phyloP scores from a whole-genome alignment of 306 rosid genomes.

The Luffa aegyptiaca region DNA sequence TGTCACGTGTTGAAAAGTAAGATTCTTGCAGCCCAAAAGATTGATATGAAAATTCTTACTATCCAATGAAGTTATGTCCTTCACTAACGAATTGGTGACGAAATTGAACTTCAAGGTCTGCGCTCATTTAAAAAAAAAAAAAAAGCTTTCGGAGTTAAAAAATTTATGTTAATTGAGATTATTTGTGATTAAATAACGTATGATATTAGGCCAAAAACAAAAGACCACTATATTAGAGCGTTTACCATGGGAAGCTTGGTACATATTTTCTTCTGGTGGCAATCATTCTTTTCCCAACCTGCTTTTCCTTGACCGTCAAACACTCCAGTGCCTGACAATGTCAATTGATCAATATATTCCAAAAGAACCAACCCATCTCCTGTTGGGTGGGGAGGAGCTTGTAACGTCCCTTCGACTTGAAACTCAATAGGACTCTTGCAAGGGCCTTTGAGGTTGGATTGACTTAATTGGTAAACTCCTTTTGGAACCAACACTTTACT shows the following conservation, averaged over 20 bases:
- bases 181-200: no score
- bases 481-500: slow-evolving; percentile 12
- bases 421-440: slow-evolving; percentile 29
- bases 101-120: neutral
- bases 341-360: slow-evolving; percentile 12
- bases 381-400: slow-evolving; percentile 13
- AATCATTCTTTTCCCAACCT: slow-evolving; percentile 24
- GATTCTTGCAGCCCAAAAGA: neutral
- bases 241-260: slow-evolving; percentile 18
- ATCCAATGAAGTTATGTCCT: neutral
- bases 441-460: slow-evolving; percentile 16
- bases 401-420: slow-evolving; percentile 18
- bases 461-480: slow-evolving; percentile 7
- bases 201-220: neutral
- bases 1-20: neutral
- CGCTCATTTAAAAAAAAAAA: no score
- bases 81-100: neutral
- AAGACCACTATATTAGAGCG: neutral
- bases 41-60: neutral
- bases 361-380: slow-evolving; percentile 22
- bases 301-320: slow-evolving; percentile 36
- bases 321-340: slow-evolving; percentile 27
- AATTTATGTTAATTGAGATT: no score
- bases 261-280: slow-evolving; percentile 9
- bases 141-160: no score